These are phyloP conservation scores for Talaromyces sp. DNA, from an alignment of 2,329 filamentous ascomycete species.

Conservation along the genomic window DNA sequence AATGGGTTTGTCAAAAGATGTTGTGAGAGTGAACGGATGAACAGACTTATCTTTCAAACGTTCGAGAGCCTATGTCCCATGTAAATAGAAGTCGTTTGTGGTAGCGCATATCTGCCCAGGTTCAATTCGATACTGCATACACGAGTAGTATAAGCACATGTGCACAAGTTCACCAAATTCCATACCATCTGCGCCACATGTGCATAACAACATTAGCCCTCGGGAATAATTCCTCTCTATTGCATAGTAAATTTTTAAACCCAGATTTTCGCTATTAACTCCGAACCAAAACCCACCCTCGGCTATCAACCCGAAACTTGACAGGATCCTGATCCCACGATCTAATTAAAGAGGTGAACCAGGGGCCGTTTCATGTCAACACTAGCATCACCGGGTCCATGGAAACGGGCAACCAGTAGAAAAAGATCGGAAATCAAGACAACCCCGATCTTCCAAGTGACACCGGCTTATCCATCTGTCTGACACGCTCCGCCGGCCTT, in stretches of 20 bases:
- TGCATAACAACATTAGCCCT: too few species aligned
- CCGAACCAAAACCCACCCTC: neutral
- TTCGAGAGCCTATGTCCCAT: too few species aligned
- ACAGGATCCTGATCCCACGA: neutral
- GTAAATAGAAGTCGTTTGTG: too few species aligned
- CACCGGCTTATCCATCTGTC: conserved; percentile 5
- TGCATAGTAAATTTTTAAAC: neutral
- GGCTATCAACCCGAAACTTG: neutral
- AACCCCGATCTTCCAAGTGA: conserved; percentile 5
- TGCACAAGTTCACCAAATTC: too few species aligned
- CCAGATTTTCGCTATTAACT: neutral
- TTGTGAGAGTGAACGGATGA: conserved; percentile 26
- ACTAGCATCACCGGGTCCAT: conserved; percentile 6
- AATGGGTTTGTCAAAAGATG: conserved; percentile 48
- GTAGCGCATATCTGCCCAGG: too few species aligned
- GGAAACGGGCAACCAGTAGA: conserved; percentile 3
- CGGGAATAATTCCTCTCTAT: neutral
- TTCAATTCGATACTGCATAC: too few species aligned
- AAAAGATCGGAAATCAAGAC: neutral
- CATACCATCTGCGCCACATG: too few species aligned
- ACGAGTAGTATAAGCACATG: neutral
- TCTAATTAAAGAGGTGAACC: conserved; percentile 4
- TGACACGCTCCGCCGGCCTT: conserved; percentile 4
- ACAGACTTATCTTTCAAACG: neutral
- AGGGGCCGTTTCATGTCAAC: conserved; percentile 1